Percentiles rank a stretch among this genome's conserved stretches.
phyloP scores from a whole-genome alignment of 2,329 filamentous ascomycete species.

The Beauveria bassiana region DNA sequence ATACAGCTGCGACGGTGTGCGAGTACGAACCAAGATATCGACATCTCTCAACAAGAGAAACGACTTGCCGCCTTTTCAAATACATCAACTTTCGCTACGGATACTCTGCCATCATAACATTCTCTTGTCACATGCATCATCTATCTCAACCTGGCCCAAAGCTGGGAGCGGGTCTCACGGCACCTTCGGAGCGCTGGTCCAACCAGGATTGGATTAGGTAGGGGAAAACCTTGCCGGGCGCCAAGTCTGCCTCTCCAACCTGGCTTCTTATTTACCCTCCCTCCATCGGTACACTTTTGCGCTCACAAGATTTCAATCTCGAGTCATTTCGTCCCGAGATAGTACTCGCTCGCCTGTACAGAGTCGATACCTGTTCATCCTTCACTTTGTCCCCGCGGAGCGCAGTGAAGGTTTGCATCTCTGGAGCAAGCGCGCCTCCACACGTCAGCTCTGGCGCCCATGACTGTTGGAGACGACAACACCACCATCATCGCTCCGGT shows the following conservation, averaged over 20 bases:
- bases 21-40: neutral
- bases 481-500: neutral
- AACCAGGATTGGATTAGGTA: too few species aligned
- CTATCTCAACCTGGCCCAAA: neutral
- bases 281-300: neutral
- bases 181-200: neutral
- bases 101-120: neutral
- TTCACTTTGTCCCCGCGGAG: neutral
- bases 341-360: too few species aligned
- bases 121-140: neutral
- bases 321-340: neutral
- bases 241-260: neutral
- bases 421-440: neutral
- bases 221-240: neutral
- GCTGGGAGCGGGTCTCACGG: slow-evolving; percentile 4
- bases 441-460: slow-evolving; percentile 1
- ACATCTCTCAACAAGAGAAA: neutral
- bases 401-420: neutral
- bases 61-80: too few species aligned
- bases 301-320: neutral
- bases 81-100: too few species aligned
- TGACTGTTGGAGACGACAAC: neutral
- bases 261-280: neutral
- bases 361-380: neutral
- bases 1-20: neutral